Evolutionary conservation across 2,329 filamentous ascomycete species (phyloP).

Genomic region (Cercospora beticola): DNA sequence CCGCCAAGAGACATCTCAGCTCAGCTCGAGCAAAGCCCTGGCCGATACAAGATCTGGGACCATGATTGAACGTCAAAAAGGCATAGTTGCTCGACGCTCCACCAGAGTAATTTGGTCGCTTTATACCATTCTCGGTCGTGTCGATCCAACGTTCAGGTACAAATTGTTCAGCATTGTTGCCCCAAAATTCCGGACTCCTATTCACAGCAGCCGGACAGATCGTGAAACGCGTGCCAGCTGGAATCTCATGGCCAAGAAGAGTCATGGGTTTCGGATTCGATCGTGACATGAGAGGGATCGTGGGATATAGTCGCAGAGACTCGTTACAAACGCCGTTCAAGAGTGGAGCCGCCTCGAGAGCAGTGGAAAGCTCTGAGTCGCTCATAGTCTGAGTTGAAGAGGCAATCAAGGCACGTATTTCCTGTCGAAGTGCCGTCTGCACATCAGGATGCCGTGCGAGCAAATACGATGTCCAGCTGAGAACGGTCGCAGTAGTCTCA

Average conservation of each 20-base stretch:
- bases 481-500: slow-evolving; percentile 74
- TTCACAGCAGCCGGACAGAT: slow-evolving; percentile 47
- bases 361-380: slow-evolving; percentile 33
- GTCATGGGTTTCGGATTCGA: slow-evolving; percentile 46
- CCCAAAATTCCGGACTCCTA: slow-evolving; percentile 45
- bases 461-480: slow-evolving; percentile 73
- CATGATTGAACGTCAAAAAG: slow-evolving; percentile 41
- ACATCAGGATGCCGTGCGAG: slow-evolving; percentile 66
- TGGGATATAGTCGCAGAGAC: slow-evolving; percentile 47
- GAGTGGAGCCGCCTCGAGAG: slow-evolving; percentile 46
- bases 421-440: slow-evolving; percentile 65
- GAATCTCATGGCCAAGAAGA: slow-evolving; percentile 41
- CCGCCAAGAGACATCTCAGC: slow-evolving; percentile 33
- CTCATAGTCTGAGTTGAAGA: slow-evolving; percentile 37
- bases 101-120: slow-evolving; percentile 61
- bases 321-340: slow-evolving; percentile 50
- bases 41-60: slow-evolving; percentile 80
- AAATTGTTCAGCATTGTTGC: slow-evolving; percentile 44
- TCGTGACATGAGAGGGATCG: slow-evolving; percentile 50
- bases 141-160: slow-evolving; percentile 50
- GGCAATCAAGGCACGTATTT: slow-evolving; percentile 64
- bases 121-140: slow-evolving; percentile 24
- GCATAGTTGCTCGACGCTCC: slow-evolving; percentile 57
- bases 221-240: slow-evolving; percentile 42
- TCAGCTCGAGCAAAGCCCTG: slow-evolving; percentile 63